These are phyloP conservation scores for Cornus controversa DNA, from an alignment of 148 eudicot genomes.

Conservation along the genomic window DNA sequence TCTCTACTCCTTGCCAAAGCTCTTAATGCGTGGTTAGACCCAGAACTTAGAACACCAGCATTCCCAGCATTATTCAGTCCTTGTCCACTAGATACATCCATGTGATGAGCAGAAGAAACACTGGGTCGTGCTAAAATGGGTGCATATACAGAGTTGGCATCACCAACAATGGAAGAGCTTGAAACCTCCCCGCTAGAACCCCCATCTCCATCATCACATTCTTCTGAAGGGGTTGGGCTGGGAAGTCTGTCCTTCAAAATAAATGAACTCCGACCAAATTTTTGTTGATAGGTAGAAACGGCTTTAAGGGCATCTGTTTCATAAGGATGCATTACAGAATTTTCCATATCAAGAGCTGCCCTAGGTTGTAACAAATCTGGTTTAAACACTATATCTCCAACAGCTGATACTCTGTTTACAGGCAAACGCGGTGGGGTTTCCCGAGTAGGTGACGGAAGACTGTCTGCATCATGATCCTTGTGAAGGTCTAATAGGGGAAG, in stretches of 20 bases:
- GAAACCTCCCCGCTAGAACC: conserved; percentile 69
- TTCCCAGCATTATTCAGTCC: conserved; percentile 31
- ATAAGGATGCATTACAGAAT: conserved; percentile 57
- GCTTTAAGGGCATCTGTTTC: conserved; percentile 85
- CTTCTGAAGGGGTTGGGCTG: conserved; percentile 96
- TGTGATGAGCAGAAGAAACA: conserved; percentile 27
- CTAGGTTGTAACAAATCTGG: conserved; percentile 45
- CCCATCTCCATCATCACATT: conserved; percentile 51
- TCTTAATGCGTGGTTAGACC: conserved; percentile 30
- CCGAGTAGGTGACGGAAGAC: conserved; percentile 95
- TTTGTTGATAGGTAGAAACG: conserved; percentile 88
- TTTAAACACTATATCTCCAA: conserved; percentile 27
- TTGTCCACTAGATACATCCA: conserved; percentile 34
- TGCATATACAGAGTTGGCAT: conserved; percentile 23
- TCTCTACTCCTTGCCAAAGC: conserved; percentile 66
- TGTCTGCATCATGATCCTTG: conserved; percentile 84
- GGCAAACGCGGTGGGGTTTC: conserved; percentile 38
- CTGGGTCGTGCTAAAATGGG: conserved; percentile 27
- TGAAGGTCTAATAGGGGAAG: conserved; percentile 81
- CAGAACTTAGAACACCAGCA: conserved; percentile 26
- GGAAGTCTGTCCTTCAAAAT: conserved; percentile 65
- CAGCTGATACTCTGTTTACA: conserved; percentile 19
- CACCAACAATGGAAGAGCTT: conserved; percentile 35
- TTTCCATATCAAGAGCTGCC: conserved; percentile 27
- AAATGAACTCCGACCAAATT: conserved; percentile 67